Conservation (phyloP, 768 basidiomycete genomes). For the Macrolepiota fuliginosa region DNA sequence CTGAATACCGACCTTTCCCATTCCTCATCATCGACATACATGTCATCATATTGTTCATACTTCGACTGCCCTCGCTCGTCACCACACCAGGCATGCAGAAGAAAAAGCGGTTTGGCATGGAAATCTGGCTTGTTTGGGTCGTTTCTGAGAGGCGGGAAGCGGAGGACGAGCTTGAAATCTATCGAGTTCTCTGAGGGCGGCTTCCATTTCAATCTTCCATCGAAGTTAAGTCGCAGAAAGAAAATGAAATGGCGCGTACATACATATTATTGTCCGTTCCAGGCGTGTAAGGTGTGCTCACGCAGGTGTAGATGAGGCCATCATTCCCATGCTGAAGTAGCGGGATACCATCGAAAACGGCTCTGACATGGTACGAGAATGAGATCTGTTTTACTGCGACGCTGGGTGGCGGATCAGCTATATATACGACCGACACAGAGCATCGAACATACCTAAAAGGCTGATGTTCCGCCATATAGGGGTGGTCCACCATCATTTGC, state of each 20-base stretch:
- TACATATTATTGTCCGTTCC: conserved; percentile 89
- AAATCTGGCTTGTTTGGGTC: conserved; percentile 70
- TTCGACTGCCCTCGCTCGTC: conserved; percentile 48
- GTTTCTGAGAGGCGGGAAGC: conserved; percentile 70
- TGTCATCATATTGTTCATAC: conserved; percentile 83
- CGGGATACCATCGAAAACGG: conserved; percentile 86
- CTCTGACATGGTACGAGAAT: conserved; percentile 82
- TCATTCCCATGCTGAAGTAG: conserved; percentile 89
- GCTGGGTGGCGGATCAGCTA: conserved; percentile 36
- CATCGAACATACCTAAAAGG: conserved; percentile 81
- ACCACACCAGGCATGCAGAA: conserved; percentile 82
- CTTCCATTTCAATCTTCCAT: conserved; percentile 92
- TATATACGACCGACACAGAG: not conserved
- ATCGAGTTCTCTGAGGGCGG: conserved; percentile 97
- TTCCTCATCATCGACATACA: conserved; percentile 85
- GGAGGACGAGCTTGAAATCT: conserved; percentile 94
- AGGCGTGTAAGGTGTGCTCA: conserved; percentile 78
- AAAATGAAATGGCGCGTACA: conserved; percentile 22
- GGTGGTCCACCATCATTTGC: conserved; percentile 66
- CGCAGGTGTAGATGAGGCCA: conserved; percentile 95
- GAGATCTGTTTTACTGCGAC: conserved; percentile 87
- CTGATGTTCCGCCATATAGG: conserved; percentile 55
- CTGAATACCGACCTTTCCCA: conserved; percentile 79
- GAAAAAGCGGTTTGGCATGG: conserved; percentile 80
- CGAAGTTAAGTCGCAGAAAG: not conserved